phyloP scores from a whole-genome alignment of 352 stramenopile genomes.

The Globisporangium iwayamae region DNA sequence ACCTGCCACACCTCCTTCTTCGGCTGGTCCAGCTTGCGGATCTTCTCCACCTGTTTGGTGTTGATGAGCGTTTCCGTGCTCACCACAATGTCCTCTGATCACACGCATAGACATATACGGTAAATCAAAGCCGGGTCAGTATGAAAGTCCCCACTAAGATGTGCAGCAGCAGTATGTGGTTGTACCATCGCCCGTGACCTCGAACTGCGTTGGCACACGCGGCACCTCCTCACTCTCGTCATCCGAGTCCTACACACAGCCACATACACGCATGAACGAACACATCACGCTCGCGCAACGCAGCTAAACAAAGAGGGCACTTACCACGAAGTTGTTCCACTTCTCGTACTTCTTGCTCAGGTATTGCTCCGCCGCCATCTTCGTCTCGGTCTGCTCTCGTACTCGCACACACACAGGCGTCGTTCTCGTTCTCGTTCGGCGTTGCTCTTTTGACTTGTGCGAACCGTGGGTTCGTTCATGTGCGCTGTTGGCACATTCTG shows the following conservation, averaged over 20 bases:
- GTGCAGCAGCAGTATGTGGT: slow-evolving; percentile 1
- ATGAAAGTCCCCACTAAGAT: too few species aligned
- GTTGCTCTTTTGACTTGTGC: not conserved
- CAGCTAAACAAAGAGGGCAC: not conserved
- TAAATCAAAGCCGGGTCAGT: not conserved
- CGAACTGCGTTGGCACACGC: slow-evolving; percentile 75
- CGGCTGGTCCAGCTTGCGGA: slow-evolving; percentile 69
- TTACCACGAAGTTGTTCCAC: slow-evolving; percentile 83
- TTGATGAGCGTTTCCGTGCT: slow-evolving; percentile 69
- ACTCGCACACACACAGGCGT: not conserved
- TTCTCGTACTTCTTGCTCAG: slow-evolving; percentile 88
- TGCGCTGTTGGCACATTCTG: slow-evolving; percentile 15
- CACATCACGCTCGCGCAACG: not conserved
- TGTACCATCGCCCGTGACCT: slow-evolving; percentile 76
- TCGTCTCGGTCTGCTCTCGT: not conserved
- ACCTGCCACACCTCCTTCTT: slow-evolving; percentile 86
- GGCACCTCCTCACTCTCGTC: slow-evolving; percentile 40
- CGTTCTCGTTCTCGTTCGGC: not conserved
- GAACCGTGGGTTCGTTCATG: not conserved
- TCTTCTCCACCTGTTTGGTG: slow-evolving; percentile 59
- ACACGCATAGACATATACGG: not conserved
- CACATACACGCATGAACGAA: not conserved
- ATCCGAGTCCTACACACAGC: slow-evolving; percentile 36
- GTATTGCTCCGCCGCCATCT: slow-evolving; percentile 59
- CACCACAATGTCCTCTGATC: slow-evolving; percentile 69